Evolutionary conservation across 257 asterid genomes (phyloP).

Genomic region (Solanum bukasovii): DNA sequence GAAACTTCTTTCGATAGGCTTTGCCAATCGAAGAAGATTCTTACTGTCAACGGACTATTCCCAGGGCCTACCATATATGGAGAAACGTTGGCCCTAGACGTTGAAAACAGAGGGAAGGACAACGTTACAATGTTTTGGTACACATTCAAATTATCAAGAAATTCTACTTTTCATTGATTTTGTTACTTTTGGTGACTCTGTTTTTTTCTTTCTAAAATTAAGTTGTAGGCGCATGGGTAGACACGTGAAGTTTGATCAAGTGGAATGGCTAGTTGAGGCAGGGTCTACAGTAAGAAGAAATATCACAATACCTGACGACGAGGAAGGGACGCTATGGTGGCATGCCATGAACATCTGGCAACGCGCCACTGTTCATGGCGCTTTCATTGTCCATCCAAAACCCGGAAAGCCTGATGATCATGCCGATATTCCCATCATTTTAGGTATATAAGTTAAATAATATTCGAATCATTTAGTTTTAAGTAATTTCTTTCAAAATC

Average conservation of each 20-base stretch:
- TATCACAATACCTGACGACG: slow-evolving; percentile 21
- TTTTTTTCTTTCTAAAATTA: too few species aligned
- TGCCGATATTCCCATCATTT: slow-evolving; percentile 33
- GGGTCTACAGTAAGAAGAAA: slow-evolving; percentile 25
- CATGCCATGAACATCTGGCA: slow-evolving; percentile 54
- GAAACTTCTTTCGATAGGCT: slow-evolving; percentile 24
- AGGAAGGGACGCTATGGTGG: slow-evolving; percentile 47
- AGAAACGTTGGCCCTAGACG: background rate
- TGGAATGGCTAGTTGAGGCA: slow-evolving; percentile 31
- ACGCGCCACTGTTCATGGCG: slow-evolving; percentile 43
- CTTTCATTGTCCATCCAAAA: slow-evolving; percentile 22
- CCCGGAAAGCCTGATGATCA: background rate
- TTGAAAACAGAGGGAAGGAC: background rate
- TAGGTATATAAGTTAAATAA: slow-evolving; percentile 16
- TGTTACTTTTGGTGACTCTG: background rate
- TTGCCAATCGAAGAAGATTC: slow-evolving; percentile 34
- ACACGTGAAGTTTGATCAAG: background rate
- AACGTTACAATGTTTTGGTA: background rate
- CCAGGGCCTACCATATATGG: background rate
- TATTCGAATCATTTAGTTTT: background rate
- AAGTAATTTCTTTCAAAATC: background rate
- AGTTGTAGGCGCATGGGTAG: accelerated
- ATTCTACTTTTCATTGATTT: background rate
- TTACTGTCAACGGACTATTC: slow-evolving; percentile 20
- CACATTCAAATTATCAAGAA: background rate